These are phyloP conservation scores for Cymbidium sinense DNA, from an alignment of 106 monocot genomes.

Conservation along the genomic window DNA sequence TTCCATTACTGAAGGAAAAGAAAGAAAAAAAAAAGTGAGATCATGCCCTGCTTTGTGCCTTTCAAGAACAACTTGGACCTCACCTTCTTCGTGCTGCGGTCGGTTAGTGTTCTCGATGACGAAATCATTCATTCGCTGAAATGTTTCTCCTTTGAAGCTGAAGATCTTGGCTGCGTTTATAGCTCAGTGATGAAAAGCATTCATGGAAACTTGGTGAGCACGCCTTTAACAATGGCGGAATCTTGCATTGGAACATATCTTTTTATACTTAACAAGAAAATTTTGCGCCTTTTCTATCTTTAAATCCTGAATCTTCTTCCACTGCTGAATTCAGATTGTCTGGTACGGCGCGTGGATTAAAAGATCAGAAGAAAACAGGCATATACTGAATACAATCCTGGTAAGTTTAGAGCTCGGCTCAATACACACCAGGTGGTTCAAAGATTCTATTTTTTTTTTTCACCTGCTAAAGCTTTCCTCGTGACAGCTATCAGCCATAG, in stretches of 20 bases:
- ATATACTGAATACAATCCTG: slow-evolving; percentile 8
- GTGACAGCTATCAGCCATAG: slow-evolving; percentile 18
- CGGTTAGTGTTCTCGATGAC: slow-evolving; percentile 15
- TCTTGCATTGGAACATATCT: too few relatives aligned
- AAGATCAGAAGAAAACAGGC: slow-evolving; percentile 17
- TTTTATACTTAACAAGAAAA: too few relatives aligned
- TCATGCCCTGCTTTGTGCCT: slow-evolving; percentile 39
- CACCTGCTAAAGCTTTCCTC: background rate
- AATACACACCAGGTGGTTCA: background rate
- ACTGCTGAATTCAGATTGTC: slow-evolving; percentile 11
- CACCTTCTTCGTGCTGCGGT: slow-evolving; percentile 20
- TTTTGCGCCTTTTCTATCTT: background rate
- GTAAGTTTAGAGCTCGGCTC: slow-evolving; percentile 8
- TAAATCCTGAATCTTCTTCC: background rate
- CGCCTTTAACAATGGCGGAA: too few relatives aligned
- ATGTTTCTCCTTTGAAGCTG: slow-evolving; percentile 28
- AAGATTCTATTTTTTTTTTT: background rate
- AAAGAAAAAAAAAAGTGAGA: background rate
- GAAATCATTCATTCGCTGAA: slow-evolving; percentile 28
- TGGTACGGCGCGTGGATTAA: slow-evolving; percentile 44
- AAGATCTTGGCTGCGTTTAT: slow-evolving; percentile 29
- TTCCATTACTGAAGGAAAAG: background rate
- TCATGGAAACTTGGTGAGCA: slow-evolving; percentile 33
- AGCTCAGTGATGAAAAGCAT: slow-evolving; percentile 32
- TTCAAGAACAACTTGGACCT: slow-evolving; percentile 28